Evolutionary conservation across 2,329 filamentous ascomycete species (phyloP).

Genomic region (Hysterium pulicare): DNA sequence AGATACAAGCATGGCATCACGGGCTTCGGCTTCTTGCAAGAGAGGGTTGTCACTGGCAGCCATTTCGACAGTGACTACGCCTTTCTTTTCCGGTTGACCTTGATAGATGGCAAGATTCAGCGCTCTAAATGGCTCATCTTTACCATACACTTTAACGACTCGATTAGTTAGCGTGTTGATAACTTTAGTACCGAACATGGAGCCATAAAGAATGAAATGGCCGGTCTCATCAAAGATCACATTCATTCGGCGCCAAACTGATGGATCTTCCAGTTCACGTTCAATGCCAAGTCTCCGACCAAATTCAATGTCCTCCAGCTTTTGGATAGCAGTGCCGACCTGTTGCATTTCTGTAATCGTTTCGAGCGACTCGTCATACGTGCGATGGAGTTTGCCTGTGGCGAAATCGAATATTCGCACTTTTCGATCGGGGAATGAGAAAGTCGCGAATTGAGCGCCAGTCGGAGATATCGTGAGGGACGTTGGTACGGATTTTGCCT

Average conservation of each 20-base stretch:
- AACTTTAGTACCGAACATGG: constrained; percentile 87
- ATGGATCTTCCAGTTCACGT: constrained; percentile 72
- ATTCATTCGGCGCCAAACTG: constrained; percentile 69
- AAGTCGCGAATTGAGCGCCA: constrained; percentile 79
- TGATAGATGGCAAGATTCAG: constrained; percentile 87
- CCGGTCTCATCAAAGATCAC: constrained; percentile 95
- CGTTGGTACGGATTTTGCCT: constrained; percentile 72
- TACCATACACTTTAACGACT: constrained; percentile 84
- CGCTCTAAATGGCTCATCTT: constrained; percentile 82
- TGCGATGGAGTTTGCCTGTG: constrained; percentile 81
- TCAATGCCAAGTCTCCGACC: constrained; percentile 83
- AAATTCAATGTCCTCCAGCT: constrained; percentile 88
- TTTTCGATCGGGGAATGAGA: constrained; percentile 91
- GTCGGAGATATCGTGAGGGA: constrained; percentile 83
- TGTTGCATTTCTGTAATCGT: constrained; percentile 94
- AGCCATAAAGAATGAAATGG: constrained; percentile 92
- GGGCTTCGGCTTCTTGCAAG: constrained; percentile 82
- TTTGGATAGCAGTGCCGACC: constrained; percentile 76
- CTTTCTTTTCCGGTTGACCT: constrained; percentile 91
- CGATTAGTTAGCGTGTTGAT: constrained; percentile 94
- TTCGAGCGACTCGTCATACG: constrained; percentile 89
- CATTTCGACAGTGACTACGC: constrained; percentile 92
- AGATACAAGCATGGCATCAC: constrained; percentile 82
- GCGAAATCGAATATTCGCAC: constrained; percentile 91
- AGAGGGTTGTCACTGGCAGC: constrained; percentile 91